A percentile compares a stretch with the other conserved stretches of the same genome.
Evolutionary conservation across 1,284 basidiomycete species (phyloP).

Genomic region (Leccinum idahoense): DNA sequence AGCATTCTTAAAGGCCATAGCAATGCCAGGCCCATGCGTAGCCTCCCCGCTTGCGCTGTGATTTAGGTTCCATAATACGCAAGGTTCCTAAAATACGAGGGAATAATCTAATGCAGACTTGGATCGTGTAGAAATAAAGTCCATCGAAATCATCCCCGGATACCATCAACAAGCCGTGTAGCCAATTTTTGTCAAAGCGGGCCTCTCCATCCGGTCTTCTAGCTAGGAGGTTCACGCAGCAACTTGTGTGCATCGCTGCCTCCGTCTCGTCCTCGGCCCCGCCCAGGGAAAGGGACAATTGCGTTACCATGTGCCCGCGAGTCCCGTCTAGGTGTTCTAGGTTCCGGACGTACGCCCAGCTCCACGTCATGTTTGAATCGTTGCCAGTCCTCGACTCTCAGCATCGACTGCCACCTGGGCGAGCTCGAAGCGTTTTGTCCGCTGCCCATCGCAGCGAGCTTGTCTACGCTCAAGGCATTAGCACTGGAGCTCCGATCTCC

Average conservation of each 20-base stretch:
- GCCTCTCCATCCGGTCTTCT: constrained; percentile 5
- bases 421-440: constrained; percentile 31
- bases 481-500: constrained; percentile 42
- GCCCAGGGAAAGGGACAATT: constrained; percentile 47
- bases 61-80: constrained; percentile 37
- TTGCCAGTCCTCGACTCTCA: constrained; percentile 83
- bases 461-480: constrained; percentile 54
- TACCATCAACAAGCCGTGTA: constrained; percentile 17
- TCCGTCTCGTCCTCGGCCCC: constrained; percentile 20
- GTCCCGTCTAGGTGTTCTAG: constrained; percentile 31
- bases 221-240: constrained; percentile 28
- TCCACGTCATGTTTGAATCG: constrained; percentile 56
- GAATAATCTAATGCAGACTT: constrained; percentile 16
- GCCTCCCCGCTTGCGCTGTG: constrained; percentile 39
- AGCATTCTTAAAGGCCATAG: constrained; percentile 65
- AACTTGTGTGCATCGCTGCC: constrained; percentile 27
- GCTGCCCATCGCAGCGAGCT: constrained; percentile 43
- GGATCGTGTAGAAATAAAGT: constrained; percentile 14
- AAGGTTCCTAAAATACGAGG: constrained; percentile 31
- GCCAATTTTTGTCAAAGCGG: constrained; percentile 2
- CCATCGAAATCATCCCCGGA: constrained; percentile 18
- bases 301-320: constrained; percentile 28
- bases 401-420: constrained; percentile 59
- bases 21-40: constrained; percentile 53
- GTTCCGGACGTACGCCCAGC: constrained; percentile 27